Base-by-base conservation (phyloP, 345 rosid genomes). In the Litchi chinensis region DNA sequence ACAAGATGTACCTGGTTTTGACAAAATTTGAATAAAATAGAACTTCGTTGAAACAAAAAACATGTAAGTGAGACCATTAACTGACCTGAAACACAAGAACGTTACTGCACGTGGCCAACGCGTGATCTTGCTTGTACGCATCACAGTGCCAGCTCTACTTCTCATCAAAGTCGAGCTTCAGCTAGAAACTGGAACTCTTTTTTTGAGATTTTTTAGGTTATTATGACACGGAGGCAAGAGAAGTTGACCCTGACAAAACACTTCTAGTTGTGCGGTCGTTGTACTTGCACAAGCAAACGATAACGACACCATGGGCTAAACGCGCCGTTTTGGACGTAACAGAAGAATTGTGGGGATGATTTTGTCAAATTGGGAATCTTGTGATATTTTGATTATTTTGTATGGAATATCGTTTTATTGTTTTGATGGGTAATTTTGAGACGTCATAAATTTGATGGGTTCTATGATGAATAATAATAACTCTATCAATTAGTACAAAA, bases 1-100 rank as follows among this genome's bases (percentile, higher is more conserved):
- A 85, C 70, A 79, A 76, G 56, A 79, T 44, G 50, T 71, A 65
- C 81, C 85, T 77, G 76, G 52, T 43, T 15, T 18, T 62, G 3
- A 59, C 19, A 43, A 39, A 48, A 21, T 68, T 6, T 3, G 50
- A 65, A 19, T 8, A 10, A 19, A 39, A 65, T 18, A 44, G 50
- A 8, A 65, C n/a, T 44, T 24, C 19, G 46, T 59, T 22, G 65
- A 60, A 60, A n/a, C 65, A 21, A 1, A 21, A 22, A 74, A 62
- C 39, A 59, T 43, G 2, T 37, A 21, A 74, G 46, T 60, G 28
- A 60, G 28, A 60, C 8, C n/a, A 10, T 19, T 10, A 37, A 75
- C 63, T 69, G 73, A 76, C 73, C 79, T 54, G 54, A 67, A 67
- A 57, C 15, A 67, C 40, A 65, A 67, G 5, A 46, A 37, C 48